Conservation (phyloP, 345 rosid species). For the Camelina sativa region DNA sequence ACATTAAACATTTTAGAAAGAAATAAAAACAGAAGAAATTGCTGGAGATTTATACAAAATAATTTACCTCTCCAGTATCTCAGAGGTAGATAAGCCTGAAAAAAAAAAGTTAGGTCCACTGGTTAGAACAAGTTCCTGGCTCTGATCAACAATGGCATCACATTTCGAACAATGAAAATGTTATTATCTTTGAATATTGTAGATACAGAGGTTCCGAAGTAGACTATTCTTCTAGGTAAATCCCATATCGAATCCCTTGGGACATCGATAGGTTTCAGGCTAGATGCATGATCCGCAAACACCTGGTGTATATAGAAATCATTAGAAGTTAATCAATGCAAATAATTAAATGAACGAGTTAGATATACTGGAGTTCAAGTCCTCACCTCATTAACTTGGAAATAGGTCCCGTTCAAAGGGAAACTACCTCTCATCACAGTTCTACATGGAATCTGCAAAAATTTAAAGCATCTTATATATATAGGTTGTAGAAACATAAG, state of each 20-base stretch:
- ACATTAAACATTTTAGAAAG: background rate
- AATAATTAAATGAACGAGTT: background rate
- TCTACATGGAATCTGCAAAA: constrained; percentile 83
- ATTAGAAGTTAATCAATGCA: background rate
- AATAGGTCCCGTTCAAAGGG: constrained; percentile 96
- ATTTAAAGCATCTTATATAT: constrained; percentile 10
- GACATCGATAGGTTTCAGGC: constrained; percentile 73
- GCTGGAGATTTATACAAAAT: constrained; percentile 5
- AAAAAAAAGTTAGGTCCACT: constrained; percentile 19
- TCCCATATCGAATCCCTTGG: constrained; percentile 86
- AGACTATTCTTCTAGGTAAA: constrained; percentile 72
- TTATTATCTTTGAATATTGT: constrained; percentile 83
- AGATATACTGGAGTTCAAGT: background rate
- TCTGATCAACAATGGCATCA: constrained; percentile 15
- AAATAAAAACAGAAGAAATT: background rate
- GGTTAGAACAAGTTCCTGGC: background rate
- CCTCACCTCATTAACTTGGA: constrained; percentile 93
- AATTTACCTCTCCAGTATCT: constrained; percentile 82
- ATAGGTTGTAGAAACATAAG: background rate
- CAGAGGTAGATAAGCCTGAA: constrained; percentile 79
- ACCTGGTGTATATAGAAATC: constrained; percentile 51
- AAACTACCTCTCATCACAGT: constrained; percentile 97
- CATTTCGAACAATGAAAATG: constrained; percentile 2
- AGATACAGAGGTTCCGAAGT: constrained; percentile 89
- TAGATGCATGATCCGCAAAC: constrained; percentile 93